phyloP scores from a whole-genome alignment of 2,329 filamentous ascomycete species.

The Cercospora citrullina region DNA sequence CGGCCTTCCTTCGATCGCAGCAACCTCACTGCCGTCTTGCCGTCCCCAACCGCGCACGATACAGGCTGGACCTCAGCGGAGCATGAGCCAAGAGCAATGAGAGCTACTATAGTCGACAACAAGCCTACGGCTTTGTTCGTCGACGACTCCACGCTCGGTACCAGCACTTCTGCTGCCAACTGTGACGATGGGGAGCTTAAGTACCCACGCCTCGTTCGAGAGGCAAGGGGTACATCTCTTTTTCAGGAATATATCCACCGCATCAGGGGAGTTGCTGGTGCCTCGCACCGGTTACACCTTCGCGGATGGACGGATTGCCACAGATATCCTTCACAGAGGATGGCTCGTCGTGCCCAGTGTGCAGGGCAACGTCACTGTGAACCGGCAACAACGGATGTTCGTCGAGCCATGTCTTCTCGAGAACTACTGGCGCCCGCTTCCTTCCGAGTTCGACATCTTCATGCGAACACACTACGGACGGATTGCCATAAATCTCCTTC shows the following conservation, averaged over 20 bases:
- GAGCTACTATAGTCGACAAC: not conserved
- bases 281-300: not conserved
- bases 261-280: not conserved
- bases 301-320: constrained; percentile 37
- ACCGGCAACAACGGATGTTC: constrained; percentile 45
- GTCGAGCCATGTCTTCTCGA: constrained; percentile 45
- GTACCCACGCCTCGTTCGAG: not conserved
- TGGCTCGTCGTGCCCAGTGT: constrained; percentile 47
- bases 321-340: constrained; percentile 45
- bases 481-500: not conserved
- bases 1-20: not conserved
- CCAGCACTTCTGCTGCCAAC: not conserved
- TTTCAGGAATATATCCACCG: not conserved
- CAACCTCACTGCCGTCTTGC: not conserved
- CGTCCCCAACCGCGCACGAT: not conserved
- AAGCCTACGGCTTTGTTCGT: not conserved
- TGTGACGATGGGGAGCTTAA: not conserved
- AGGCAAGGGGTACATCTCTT: not conserved
- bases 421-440: constrained; percentile 30
- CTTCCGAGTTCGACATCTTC: constrained; percentile 21
- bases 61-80: not conserved
- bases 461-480: constrained; percentile 16
- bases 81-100: not conserved
- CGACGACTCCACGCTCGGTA: not conserved
- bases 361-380: constrained; percentile 42